Base-by-base conservation (phyloP, 2,329 filamentous ascomycete genomes). In the Neodidymelliopsis sp. region DNA sequence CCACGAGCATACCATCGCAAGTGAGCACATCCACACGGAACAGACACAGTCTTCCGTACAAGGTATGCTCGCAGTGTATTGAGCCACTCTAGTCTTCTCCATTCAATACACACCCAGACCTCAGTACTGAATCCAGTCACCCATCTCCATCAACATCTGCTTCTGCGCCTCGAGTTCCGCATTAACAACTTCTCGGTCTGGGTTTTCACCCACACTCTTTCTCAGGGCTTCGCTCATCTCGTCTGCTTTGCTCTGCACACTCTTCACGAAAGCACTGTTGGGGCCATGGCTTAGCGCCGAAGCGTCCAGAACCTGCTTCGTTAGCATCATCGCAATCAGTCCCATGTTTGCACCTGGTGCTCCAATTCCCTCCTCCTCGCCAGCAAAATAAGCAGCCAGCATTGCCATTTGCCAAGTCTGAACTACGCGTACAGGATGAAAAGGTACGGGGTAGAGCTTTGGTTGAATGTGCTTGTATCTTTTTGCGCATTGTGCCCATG, bases 341-440 rank as follows among this genome's bases (percentile, higher is more conserved):
- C 69, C 67, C 58, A 76, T 72, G 42, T 80, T 74, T 4, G 75
- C 55, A 3, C 70, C 67, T 6, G 66, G 63, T 7, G 63, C 62
- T 27, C 63, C 58, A 7, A 63, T 44, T 9, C 54, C 56, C 7
- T 56, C 63, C 28, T 69, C 60, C 6, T 53, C 49, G 25, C 60
- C 56, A 25, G 63, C 55, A 54, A 67, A 53, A 25, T 71, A 70
- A 13, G 71, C 57, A 3, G 71, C 66, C 19, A 76, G 46, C 64
- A 69, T 73, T 2, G 69, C 69, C 51, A 74, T 67, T 10, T 67
- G 67, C 67, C 69, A 79, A 6, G 65, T 73, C 48, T 79, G 81
- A 4, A 83, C 70, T 2, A 84, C 76, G 0, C 83, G 77, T 6
- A 84, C 72, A 0, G 83, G 83, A 61, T 86, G 82, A 71, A 27